Evolutionary conservation across 768 basidiomycete genomes (phyloP), one percentile per base, ranked within the genome.

Genomic region (Hebeloma cylindrosporum): DNA sequence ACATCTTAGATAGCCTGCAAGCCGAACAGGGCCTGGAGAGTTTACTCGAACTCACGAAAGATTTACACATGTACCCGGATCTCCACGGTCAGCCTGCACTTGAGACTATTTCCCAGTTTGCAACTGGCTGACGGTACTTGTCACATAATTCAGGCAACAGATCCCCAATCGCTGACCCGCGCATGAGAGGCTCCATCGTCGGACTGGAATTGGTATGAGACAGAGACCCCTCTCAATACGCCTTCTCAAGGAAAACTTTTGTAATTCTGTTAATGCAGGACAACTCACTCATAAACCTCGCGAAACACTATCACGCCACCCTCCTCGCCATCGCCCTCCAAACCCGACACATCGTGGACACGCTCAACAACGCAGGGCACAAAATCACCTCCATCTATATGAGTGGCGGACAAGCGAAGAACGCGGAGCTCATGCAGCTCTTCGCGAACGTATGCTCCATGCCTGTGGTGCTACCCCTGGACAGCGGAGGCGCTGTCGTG

Each of bases 11-110:
- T 53, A 75, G 71, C 48, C 73, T 94, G 46, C 69, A 74, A 44
- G 55, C 66, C 13, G 84, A 85, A 45, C 66, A 69, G 32, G 67
- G 70, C 0, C 79, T 69, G 3, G 77, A 77, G 26, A 79, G 79
- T 31, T 70, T 86, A 52, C 89, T 91, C 0, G 92, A 94, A 60
- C 73, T 97, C 22, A 90, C 90, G 11, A 92, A 87, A 54, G 85
- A 93, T 65, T 64, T 95, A 42, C 93, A 98, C 60, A 77, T 98
- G 59, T 99, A 98, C 66, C 95, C 95, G 0, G 95, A 99, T 62
- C 77, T 96, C 48, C 91, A 93, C 63, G 93, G 93, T 88, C 14
- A 13, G 53, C 17, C n/a, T n/a, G n/a, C n/a, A 17, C 4, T 26
- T 21, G 25, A 20, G 33, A 13, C 6, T 31, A 3, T 10, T 16